Evolutionary conservation across 2,329 filamentous ascomycete genomes (phyloP).

Genomic region (Claviceps africana): DNA sequence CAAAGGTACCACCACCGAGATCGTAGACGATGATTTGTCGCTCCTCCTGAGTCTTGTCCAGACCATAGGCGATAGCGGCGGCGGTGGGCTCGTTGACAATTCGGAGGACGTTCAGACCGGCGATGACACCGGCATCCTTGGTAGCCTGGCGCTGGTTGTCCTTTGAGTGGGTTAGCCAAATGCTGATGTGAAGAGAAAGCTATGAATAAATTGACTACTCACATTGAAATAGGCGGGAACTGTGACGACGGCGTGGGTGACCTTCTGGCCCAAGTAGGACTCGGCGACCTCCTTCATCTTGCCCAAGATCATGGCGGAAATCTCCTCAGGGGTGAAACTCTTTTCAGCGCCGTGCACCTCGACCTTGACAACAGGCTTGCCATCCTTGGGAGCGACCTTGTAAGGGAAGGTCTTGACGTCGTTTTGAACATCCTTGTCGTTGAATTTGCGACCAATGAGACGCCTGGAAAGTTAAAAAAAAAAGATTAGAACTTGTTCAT

Average conservation of each 20-base stretch:
- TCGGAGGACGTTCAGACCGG: slow-evolving; percentile 87
- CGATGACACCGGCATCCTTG: slow-evolving; percentile 86
- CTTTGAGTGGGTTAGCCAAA: slow-evolving; percentile 9
- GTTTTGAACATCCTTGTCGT: slow-evolving; percentile 73
- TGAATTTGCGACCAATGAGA: slow-evolving; percentile 71
- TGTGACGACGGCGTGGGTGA: slow-evolving; percentile 80
- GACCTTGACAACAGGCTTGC: slow-evolving; percentile 75
- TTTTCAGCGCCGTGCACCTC: slow-evolving; percentile 50
- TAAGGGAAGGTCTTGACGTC: slow-evolving; percentile 99
- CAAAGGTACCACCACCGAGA: slow-evolving; percentile 87
- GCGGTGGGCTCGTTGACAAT: slow-evolving; percentile 95
- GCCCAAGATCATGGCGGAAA: slow-evolving; percentile 67
- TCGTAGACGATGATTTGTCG: slow-evolving; percentile 87
- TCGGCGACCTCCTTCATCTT: slow-evolving; percentile 81
- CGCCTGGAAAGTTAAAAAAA: slow-evolving; percentile 38
- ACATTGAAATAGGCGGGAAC: slow-evolving; percentile 93
- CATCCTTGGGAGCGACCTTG: slow-evolving; percentile 79
- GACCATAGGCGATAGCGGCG: slow-evolving; percentile 85
- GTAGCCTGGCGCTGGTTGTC: slow-evolving; percentile 94
- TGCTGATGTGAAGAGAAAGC: not conserved
- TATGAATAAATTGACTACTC: slow-evolving; percentile 9
- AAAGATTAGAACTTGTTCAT: not conserved
- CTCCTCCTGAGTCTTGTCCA: slow-evolving; percentile 74
- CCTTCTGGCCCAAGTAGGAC: slow-evolving; percentile 66
- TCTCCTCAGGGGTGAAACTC: slow-evolving; percentile 66